Percentiles rank a stretch among this genome's conserved stretches.
Evolutionary conservation across 768 basidiomycete species (phyloP).

Genomic region (Termitomyces sp.): DNA sequence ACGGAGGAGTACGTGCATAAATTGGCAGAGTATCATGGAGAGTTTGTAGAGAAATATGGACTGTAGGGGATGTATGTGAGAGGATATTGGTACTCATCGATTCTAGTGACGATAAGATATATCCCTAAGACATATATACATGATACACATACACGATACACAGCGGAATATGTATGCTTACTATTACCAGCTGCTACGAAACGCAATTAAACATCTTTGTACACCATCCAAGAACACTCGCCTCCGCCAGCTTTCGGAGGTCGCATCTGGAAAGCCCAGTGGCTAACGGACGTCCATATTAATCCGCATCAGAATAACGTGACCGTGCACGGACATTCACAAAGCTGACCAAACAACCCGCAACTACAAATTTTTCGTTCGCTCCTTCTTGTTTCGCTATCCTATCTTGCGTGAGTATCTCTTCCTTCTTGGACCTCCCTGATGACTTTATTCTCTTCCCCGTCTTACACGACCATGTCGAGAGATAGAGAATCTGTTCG

Average conservation of each 20-base stretch:
- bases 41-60: conserved; percentile 22
- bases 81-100: background rate
- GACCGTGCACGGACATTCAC: background rate
- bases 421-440: background rate
- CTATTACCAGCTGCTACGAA: too few relatives aligned
- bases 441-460: conserved; percentile 88
- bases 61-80: background rate
- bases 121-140: background rate
- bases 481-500: conserved; percentile 79
- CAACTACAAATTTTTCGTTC: background rate
- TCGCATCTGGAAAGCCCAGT: too few relatives aligned
- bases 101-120: background rate
- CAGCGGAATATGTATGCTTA: too few relatives aligned
- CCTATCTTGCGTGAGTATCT: background rate
- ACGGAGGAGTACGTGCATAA: conserved; percentile 89
- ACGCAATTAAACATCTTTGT: too few relatives aligned
- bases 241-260: too few relatives aligned
- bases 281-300: too few relatives aligned
- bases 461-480: conserved; percentile 89
- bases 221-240: too few relatives aligned
- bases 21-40: conserved; percentile 49
- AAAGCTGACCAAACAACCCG: background rate
- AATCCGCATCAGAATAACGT: background rate
- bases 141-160: background rate
- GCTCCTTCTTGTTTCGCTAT: background rate